Conservation (phyloP, 1,284 basidiomycete species). For the Apiotrichum sp. region DNA sequence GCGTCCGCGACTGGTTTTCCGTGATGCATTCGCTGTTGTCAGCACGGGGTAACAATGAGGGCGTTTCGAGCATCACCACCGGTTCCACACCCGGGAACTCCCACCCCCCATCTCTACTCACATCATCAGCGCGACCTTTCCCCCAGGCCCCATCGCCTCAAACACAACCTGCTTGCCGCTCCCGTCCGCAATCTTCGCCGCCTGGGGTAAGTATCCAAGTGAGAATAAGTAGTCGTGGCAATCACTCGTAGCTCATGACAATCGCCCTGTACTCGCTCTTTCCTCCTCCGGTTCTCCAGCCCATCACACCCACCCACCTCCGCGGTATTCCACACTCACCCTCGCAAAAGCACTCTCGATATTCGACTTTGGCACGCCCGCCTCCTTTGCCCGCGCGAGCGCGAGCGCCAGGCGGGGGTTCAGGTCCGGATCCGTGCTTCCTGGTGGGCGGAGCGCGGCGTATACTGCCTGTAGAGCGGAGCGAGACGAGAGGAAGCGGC, state of each 20-base stretch:
- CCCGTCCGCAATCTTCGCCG: slow-evolving; percentile 29
- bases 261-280: too few relatives aligned
- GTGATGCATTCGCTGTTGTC: slow-evolving; percentile 63
- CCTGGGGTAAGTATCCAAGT: slow-evolving; percentile 16
- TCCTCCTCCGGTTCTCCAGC: too few relatives aligned
- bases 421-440: slow-evolving; percentile 59
- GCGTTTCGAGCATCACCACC: too few relatives aligned
- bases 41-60: background rate
- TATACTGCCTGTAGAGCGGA: slow-evolving; percentile 58
- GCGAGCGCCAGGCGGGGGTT: slow-evolving; percentile 60
- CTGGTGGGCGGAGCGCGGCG: slow-evolving; percentile 60
- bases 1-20: slow-evolving; percentile 65
- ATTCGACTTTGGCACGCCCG: slow-evolving; percentile 69
- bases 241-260: too few relatives aligned
- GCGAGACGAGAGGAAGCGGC: too few relatives aligned
- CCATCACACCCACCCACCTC: too few relatives aligned
- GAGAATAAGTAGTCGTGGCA: too few relatives aligned
- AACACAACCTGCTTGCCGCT: slow-evolving; percentile 51
- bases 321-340: slow-evolving; percentile 46
- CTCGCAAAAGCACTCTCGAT: slow-evolving; percentile 64
- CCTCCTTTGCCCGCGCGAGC: slow-evolving; percentile 58
- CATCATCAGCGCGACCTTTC: slow-evolving; percentile 69
- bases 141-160: slow-evolving; percentile 62
- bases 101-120: slow-evolving; percentile 46
- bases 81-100: too few relatives aligned